Conservation (phyloP, 805 yeast genomes). For the Hanseniaspora taiwanica region DNA sequence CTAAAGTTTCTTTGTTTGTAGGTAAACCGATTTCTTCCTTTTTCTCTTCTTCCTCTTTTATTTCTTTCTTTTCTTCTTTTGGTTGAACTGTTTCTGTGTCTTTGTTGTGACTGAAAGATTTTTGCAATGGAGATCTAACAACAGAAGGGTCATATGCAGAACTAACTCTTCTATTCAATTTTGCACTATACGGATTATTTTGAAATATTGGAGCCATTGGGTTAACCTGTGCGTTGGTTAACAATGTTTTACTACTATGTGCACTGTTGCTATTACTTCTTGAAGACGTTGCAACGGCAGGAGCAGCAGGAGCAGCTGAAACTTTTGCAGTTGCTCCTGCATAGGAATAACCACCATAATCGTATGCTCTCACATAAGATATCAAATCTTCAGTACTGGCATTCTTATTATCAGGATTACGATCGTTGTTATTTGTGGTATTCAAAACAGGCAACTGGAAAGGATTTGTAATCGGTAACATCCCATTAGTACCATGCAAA, state of each 20-base stretch:
- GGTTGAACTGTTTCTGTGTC: too few species aligned
- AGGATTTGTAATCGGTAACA: conserved; percentile 16
- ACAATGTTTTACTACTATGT: neutral
- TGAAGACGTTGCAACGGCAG: neutral
- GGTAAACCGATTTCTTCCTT: too few species aligned
- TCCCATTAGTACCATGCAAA: neutral
- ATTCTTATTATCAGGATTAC: conserved; percentile 9
- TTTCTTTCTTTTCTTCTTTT: too few species aligned
- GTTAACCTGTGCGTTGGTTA: neutral
- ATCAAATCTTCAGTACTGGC: neutral
- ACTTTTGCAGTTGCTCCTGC: neutral
- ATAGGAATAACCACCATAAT: neutral
- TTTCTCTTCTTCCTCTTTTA: too few species aligned
- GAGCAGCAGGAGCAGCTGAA: neutral
- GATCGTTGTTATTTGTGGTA: conserved; percentile 8
- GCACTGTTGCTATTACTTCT: neutral
- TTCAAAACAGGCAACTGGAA: conserved; percentile 17
- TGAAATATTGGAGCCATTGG: conserved; percentile 1
- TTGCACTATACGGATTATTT: conserved; percentile 5
- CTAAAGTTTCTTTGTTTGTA: too few species aligned
- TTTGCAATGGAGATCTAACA: too few species aligned
- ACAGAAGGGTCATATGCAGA: too few species aligned
- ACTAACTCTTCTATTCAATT: too few species aligned
- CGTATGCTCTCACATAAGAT: neutral
- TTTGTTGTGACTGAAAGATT: too few species aligned